A percentile compares a stretch with the other conserved stretches of the same genome.
These are phyloP conservation scores for Pachyrhizus erosus DNA, from an alignment of 306 rosid genomes.

Conservation along the genomic window DNA sequence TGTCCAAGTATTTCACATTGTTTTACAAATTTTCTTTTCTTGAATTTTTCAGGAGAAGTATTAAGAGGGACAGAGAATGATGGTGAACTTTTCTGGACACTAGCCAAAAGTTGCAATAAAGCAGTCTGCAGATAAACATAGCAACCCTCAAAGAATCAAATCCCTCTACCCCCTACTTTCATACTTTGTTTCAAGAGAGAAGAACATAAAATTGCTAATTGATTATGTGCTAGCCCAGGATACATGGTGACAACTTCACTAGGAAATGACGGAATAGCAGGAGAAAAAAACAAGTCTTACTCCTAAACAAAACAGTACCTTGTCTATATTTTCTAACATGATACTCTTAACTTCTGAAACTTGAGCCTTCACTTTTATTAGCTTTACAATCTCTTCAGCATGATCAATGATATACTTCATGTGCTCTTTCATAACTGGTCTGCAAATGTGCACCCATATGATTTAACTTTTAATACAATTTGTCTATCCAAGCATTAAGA, in stretches of 20 bases:
- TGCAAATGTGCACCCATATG: slow-evolving; percentile 52
- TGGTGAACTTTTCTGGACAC: background rate
- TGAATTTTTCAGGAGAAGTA: background rate
- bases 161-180: too few relatives aligned
- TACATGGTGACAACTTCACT: background rate
- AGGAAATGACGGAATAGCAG: background rate
- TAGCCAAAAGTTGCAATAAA: too few relatives aligned
- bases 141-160: too few relatives aligned
- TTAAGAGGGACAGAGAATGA: background rate
- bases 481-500: slow-evolving; percentile 15
- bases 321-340: slow-evolving; percentile 84
- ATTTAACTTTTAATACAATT: background rate
- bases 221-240: too few relatives aligned
- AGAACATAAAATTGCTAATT: too few relatives aligned
- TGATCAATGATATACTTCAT: slow-evolving; percentile 92
- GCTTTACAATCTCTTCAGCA: slow-evolving; percentile 89
- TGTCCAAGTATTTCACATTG: background rate
- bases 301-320: slow-evolving; percentile 41
- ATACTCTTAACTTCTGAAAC: slow-evolving; percentile 91
- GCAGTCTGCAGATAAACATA: too few relatives aligned
- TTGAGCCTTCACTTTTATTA: slow-evolving; percentile 93
- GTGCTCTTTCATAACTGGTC: slow-evolving; percentile 88
- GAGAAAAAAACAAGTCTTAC: background rate
- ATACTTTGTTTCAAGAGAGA: too few relatives aligned
- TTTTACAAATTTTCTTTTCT: background rate